Percentiles rank a stretch among this genome's conserved stretches.
Evolutionary conservation across 345 rosid genomes (phyloP).

Genomic region (Acer campestre): DNA sequence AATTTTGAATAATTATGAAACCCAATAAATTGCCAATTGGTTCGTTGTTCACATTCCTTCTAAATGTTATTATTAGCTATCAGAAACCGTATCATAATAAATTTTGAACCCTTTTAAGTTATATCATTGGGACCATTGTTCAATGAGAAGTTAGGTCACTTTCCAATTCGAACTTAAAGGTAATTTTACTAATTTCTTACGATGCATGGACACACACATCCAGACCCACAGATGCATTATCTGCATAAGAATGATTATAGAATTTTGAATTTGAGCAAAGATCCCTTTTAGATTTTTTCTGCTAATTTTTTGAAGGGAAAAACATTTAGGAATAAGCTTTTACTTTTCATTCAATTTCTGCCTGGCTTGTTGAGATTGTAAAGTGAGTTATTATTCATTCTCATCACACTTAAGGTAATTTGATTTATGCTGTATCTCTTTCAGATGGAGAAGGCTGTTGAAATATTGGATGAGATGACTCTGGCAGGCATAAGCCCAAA

Average conservation of each 20-base stretch:
- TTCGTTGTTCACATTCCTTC: neutral
- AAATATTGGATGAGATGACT: conserved; percentile 86
- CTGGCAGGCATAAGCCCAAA: conserved; percentile 78
- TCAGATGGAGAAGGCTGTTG: conserved; percentile 91
- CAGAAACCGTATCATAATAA: neutral
- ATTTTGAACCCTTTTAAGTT: neutral
- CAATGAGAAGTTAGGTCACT: neutral
- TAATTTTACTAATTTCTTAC: neutral
- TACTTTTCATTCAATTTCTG: neutral
- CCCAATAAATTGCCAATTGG: neutral
- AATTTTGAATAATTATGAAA: neutral
- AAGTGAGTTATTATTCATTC: neutral
- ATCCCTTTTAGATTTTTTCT: neutral
- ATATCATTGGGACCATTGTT: neutral
- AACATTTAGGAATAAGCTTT: neutral
- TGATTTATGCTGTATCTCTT: conserved; percentile 9
- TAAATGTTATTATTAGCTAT: neutral
- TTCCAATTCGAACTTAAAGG: neutral
- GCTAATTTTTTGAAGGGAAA: neutral
- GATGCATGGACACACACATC: neutral
- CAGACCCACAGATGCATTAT: neutral
- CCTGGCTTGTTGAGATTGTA: neutral
- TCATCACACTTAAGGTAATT: neutral
- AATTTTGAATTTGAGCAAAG: neutral
- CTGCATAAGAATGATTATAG: neutral